Conservation (phyloP, 1,139 yeast species). For the Kodamaea suecica region DNA sequence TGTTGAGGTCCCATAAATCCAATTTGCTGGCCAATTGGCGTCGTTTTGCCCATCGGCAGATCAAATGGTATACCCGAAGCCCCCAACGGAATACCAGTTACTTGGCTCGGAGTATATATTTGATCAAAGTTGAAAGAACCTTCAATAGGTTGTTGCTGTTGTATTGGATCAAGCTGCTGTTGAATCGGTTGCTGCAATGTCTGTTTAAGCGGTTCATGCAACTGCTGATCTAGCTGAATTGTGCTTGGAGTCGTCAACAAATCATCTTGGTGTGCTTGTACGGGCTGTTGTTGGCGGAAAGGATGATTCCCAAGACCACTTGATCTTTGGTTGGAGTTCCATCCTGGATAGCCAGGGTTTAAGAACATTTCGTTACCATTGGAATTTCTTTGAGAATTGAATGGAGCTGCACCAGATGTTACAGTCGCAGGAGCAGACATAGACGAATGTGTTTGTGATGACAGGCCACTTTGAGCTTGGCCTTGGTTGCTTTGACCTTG, state of each 20-base stretch:
- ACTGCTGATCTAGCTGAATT: too few relatives aligned
- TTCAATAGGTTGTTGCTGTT: not conserved
- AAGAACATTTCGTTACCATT: constrained; percentile 1
- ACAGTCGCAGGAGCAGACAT: not conserved
- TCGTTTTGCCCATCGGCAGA: not conserved
- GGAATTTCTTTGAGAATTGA: too few relatives aligned
- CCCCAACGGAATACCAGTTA: too few relatives aligned
- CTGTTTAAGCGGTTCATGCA: too few relatives aligned
- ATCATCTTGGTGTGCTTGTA: constrained; percentile 3
- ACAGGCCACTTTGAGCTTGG: not conserved
- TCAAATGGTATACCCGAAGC: not conserved
- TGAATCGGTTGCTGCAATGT: too few relatives aligned
- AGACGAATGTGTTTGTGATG: not conserved
- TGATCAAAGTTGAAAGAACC: not conserved
- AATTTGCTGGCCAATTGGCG: too few relatives aligned
- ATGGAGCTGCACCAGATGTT: not conserved
- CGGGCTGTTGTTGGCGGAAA: not conserved
- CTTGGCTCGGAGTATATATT: not conserved
- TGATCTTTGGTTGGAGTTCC: constrained; percentile 1
- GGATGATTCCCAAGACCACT: not conserved
- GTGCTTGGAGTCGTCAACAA: too few relatives aligned
- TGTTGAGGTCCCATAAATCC: too few relatives aligned
- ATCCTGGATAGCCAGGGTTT: not conserved
- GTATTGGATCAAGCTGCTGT: too few relatives aligned
- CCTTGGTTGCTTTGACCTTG: not conserved